Base-by-base conservation (phyloP, 192 early-diverging fungal genomes). In the Gryganskiella cystojenkinii region DNA sequence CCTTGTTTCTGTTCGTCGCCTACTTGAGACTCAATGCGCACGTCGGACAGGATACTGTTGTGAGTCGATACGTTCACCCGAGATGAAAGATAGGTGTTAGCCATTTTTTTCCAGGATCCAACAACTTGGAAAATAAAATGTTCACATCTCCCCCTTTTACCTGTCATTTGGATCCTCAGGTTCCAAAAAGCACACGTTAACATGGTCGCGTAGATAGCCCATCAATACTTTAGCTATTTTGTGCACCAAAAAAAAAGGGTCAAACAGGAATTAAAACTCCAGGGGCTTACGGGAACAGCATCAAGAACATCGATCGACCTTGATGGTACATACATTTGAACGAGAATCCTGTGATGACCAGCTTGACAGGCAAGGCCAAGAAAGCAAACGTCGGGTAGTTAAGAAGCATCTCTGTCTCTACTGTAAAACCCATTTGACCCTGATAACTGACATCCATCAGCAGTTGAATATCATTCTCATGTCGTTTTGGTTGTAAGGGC, bases 351-450 rank as follows among this genome's bases (percentile, higher is more conserved):
- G 88, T 92, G 14, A 95, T 86, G 19, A 81, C 80, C 33, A 95
- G 61, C 11, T 86, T 85, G 20, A 95, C 90, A 0, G 93, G 93
- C 15, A 95, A 61, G 15, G 86, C 88, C 82, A 91, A 83, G 72
- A 95, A 94, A 56, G 88, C 86, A 59, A 87, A 70, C 9, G 89
- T 89, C 10, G 92, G 91, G 72, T 95, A 92, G 71, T 94, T 92
- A 69, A 95, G 87, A 20, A 88, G 80, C 25, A 95, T 57, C 66
- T 91, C 89, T 1, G 91, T 94, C 17, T 82, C 52, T 1, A 95
- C 65, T 15, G 88, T 86, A 74, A 93, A 85, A 4, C 83, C 81
- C 90, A 95, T 91, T 60, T 92, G 84, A 22, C 93, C 92, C 43
- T 86, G 83, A 61, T 95, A 95, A n/a, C 82, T 63, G 1, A 93